A percentile compares a stretch with the other conserved stretches of the same genome.
These are phyloP conservation scores for Rhodotorula paludigena DNA, from an alignment of 768 basidiomycete species.

Conservation along the genomic window DNA sequence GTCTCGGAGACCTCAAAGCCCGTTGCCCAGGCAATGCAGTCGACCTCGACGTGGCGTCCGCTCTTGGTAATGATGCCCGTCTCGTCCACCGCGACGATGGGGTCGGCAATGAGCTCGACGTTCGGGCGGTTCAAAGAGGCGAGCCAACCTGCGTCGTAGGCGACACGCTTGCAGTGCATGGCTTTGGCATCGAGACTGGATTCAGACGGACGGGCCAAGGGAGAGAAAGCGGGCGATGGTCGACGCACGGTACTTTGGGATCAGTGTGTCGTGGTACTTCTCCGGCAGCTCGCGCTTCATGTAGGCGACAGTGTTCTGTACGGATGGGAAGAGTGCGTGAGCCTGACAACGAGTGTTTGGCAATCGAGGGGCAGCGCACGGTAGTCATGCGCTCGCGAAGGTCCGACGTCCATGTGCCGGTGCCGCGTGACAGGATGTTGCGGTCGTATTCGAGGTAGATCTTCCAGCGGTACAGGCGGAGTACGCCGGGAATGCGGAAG, in stretches of 20 bases:
- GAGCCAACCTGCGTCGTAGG: slow-evolving; percentile 61
- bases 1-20: slow-evolving; percentile 35
- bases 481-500: slow-evolving; percentile 29
- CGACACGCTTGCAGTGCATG: slow-evolving; percentile 51
- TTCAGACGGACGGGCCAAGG: background rate
- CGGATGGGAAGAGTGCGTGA: background rate
- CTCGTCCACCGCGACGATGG: slow-evolving; percentile 29
- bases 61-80: slow-evolving; percentile 19
- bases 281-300: slow-evolving; percentile 51
- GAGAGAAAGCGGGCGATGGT: too few relatives aligned
- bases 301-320: slow-evolving; percentile 21
- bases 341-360: too few relatives aligned
- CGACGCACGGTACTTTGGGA: slow-evolving; percentile 51
- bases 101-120: slow-evolving; percentile 48
- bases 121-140: slow-evolving; percentile 56
- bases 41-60: slow-evolving; percentile 21
- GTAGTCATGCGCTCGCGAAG: slow-evolving; percentile 2
- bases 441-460: slow-evolving; percentile 36
- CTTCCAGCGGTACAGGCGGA: slow-evolving; percentile 30
- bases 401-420: slow-evolving; percentile 7
- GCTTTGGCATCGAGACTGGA: slow-evolving; percentile 11
- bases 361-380: background rate
- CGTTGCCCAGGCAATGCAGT: slow-evolving; percentile 34
- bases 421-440: slow-evolving; percentile 16
- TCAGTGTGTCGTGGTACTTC: slow-evolving; percentile 53